These are phyloP conservation scores for Cryptosporidium canis DNA, from an alignment of 169 alveolate genomes.

Conservation along the genomic window DNA sequence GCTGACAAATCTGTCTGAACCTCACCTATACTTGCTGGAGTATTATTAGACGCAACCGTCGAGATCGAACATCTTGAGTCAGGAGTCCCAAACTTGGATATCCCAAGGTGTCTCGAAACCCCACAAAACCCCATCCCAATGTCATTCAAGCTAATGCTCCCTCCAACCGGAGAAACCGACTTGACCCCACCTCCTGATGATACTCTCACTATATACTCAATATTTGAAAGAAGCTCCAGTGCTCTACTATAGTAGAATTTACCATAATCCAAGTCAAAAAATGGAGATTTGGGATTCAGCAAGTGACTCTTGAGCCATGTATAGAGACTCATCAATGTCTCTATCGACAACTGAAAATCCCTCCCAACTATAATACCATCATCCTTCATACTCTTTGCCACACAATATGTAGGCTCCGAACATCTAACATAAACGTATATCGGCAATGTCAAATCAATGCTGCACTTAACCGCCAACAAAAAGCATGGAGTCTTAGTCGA, in stretches of 20 bases:
- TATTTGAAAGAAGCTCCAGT: constrained; percentile 32
- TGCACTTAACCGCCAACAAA: constrained; percentile 34
- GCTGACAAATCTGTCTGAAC: neutral
- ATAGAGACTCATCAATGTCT: constrained; percentile 21
- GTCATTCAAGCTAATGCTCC: neutral
- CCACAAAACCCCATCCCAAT: constrained; percentile 11
- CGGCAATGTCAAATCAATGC: constrained; percentile 39
- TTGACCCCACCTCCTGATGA: neutral
- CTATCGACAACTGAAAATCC: constrained; percentile 23
- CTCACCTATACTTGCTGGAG: constrained; percentile 44
- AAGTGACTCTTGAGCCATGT: constrained; percentile 31
- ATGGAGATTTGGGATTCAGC: constrained; percentile 39
- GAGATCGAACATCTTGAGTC: constrained; percentile 66
- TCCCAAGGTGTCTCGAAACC: constrained; percentile 12
- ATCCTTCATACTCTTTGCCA: neutral
- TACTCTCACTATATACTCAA: constrained; percentile 42
- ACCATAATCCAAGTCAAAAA: constrained; percentile 49
- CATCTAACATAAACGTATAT: constrained; percentile 30
- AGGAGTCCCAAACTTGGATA: constrained; percentile 48
- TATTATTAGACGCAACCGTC: constrained; percentile 34
- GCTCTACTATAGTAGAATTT: constrained; percentile 36
- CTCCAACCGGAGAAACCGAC: neutral
- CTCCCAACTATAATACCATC: constrained; percentile 2
- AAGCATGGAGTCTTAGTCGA: constrained; percentile 50
- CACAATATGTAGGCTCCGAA: neutral